Evolutionary conservation across 73 alveolate species (phyloP), one percentile per base, ranked within the genome.

Genomic region (Effrenium voratum): DNA sequence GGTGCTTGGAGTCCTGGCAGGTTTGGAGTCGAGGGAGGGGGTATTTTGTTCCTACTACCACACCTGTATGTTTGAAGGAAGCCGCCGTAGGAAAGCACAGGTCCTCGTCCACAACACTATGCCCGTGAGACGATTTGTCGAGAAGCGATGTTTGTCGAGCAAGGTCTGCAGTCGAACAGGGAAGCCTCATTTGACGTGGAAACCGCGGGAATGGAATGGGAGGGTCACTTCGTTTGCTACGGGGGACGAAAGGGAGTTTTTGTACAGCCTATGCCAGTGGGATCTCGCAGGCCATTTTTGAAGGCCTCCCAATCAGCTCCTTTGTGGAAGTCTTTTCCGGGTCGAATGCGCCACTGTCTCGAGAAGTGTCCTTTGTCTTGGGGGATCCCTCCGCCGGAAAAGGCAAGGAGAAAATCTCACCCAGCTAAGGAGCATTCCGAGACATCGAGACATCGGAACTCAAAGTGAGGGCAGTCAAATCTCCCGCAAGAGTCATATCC

Each of bases 221-320:
- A 84, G 36, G 28, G 80, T 84, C n/a, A 8, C 26, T 6, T 40
- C 76, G 13, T 84, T 84, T 43, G 50, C 70, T 30, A 55, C 93
- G 10, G 57, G 93, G 24, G 93, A 50, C 47, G 93, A 84, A 38
- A 52, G 79, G 59, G 93, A 84, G 32, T 49, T 30, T 46, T 57
- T 79, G 24, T 16, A 1, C 0, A 79, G 43, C 10, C 52, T 84
- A 26, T 84, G 93, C 59, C 50, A 34, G 15, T 44, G 50, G 1
- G 49, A 50, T 30, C 80, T 63, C 77, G n/a, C 3, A 1, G 59
- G 80, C 59, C 40, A 4, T 13, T 43, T 36, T 16, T 0, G 10
- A 12, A 22, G 44, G 12, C 1, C 49, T 28, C 5, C 34, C 34
- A 2, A 30, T 77, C 44, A 19, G 36, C 5, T 46, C 41, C 80